Evolutionary conservation across 2,329 filamentous ascomycete genomes (phyloP).

Genomic region (Pestalotiopsis sp.): DNA sequence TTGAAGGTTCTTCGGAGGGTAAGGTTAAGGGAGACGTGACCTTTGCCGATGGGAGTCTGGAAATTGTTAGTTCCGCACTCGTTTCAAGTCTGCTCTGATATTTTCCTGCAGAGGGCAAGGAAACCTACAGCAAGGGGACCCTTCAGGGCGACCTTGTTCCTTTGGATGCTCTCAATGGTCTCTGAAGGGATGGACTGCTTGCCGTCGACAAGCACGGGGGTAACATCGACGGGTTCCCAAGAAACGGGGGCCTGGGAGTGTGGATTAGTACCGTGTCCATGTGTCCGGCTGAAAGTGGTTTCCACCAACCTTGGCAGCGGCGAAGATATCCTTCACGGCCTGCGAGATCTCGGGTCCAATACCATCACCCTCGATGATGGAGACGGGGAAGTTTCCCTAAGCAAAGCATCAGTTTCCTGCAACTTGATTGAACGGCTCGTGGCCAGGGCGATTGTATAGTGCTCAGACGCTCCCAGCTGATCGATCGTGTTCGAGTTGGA

Average conservation of each 20-base stretch:
- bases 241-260: slow-evolving; percentile 75
- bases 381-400: slow-evolving; percentile 93
- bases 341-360: slow-evolving; percentile 98
- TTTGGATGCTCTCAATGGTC: slow-evolving; percentile 89
- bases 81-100: slow-evolving; percentile 1
- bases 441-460: neutral
- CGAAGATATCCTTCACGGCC: slow-evolving; percentile 98
- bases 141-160: slow-evolving; percentile 97
- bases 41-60: slow-evolving; percentile 94
- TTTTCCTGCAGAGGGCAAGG: slow-evolving; percentile 8
- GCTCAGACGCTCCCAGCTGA: neutral
- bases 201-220: slow-evolving; percentile 89
- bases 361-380: slow-evolving; percentile 97
- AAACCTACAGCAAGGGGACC: slow-evolving; percentile 85
- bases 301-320: slow-evolving; percentile 79
- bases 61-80: neutral
- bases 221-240: slow-evolving; percentile 98
- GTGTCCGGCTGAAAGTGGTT: neutral
- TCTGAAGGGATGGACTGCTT: slow-evolving; percentile 93
- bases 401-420: slow-evolving; percentile 16
- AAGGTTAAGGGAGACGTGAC: slow-evolving; percentile 97
- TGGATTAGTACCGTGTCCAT: slow-evolving; percentile 17
- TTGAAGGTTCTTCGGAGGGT: slow-evolving; percentile 99
- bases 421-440: slow-evolving; percentile 14
- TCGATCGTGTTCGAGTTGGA: slow-evolving; percentile 11